Evolutionary conservation across 306 rosid species (phyloP), one percentile per base, ranked within the genome.

Genomic region (Astragalus membranaceus): DNA sequence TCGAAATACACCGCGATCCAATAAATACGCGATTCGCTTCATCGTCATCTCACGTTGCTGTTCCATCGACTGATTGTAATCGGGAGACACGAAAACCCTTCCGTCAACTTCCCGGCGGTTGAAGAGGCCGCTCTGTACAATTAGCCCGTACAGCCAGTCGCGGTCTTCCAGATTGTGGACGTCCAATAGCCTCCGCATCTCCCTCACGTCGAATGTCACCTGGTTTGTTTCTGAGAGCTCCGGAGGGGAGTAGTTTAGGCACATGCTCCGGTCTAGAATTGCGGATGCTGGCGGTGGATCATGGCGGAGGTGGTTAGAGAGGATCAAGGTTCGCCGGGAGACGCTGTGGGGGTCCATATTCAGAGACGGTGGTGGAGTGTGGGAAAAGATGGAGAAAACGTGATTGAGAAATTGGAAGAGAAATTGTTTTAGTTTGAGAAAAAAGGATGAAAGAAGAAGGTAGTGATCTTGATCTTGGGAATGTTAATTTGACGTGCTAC

Each of bases 31-130:
- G 55, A 93, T 85, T 49, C 98, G 88, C 78, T 70, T 87, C 98
- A 90, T 81, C 20, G 97, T 93, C 81, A 80, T 74, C 72, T 88
- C 90, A 12, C 96, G 71, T 74, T 88, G 98, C 65, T 85, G 98
- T 73, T 93, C 89, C 96, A 88, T 93, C 4, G 90, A 65, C 35
- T 87, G 94, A 80, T 93, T 93, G 63, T 73, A 92, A 79, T 93
- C 94, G 4, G 93, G 88, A 36, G 78, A 79, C 3, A 93, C 84
- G 26, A 90, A 93, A 4, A 88, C 82, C 6, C 87, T 71, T 0
- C 88, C 92, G 0, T 77, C 90, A 39, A 56, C 76, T n/a, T 57
- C 58, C 2, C 64, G 42, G 0, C 89, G 97, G 72, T 85, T 85
- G 74, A 93, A 93, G 33, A 88, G 88, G 1, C 64, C 64, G 89